Evolutionary conservation across 306 rosid genomes (phyloP).

Genomic region (Prosopis cineraria): DNA sequence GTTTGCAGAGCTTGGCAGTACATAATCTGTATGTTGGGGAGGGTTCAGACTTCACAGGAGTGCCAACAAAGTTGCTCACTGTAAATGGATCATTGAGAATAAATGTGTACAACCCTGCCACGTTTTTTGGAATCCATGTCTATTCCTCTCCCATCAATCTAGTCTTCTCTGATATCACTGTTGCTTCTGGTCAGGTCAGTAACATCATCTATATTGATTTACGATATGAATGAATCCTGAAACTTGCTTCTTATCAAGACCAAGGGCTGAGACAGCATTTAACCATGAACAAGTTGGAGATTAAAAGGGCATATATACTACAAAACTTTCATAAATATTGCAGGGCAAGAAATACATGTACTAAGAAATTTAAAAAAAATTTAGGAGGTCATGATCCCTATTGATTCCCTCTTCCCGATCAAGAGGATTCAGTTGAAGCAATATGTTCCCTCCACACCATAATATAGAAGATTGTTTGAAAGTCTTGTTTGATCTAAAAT

Average conservation of each 20-base stretch:
- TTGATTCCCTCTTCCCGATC: too few relatives aligned
- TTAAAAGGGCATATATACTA: too few relatives aligned
- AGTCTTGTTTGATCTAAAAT: too few relatives aligned
- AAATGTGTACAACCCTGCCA: constrained; percentile 81
- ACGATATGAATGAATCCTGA: background rate
- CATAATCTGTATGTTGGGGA: constrained; percentile 73
- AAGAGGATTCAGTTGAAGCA: background rate
- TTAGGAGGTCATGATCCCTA: too few relatives aligned
- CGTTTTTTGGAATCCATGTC: constrained; percentile 88
- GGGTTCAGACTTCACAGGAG: constrained; percentile 90
- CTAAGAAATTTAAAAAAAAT: too few relatives aligned
- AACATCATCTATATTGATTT: background rate
- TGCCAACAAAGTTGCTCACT: constrained; percentile 77
- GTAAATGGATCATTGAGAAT: constrained; percentile 72
- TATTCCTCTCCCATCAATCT: constrained; percentile 77
- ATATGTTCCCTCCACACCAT: too few relatives aligned
- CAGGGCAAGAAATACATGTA: too few relatives aligned
- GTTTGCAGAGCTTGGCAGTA: constrained; percentile 76
- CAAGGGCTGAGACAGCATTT: too few relatives aligned
- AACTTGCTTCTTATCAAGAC: background rate
- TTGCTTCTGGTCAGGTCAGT: constrained; percentile 82
- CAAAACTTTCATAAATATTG: too few relatives aligned
- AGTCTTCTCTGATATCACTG: constrained; percentile 68
- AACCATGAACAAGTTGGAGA: too few relatives aligned
- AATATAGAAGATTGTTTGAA: too few relatives aligned